Evolutionary conservation across 106 monocot species (phyloP), one percentile per base, ranked within the genome.

Genomic region (Platanthera guangdongensis): DNA sequence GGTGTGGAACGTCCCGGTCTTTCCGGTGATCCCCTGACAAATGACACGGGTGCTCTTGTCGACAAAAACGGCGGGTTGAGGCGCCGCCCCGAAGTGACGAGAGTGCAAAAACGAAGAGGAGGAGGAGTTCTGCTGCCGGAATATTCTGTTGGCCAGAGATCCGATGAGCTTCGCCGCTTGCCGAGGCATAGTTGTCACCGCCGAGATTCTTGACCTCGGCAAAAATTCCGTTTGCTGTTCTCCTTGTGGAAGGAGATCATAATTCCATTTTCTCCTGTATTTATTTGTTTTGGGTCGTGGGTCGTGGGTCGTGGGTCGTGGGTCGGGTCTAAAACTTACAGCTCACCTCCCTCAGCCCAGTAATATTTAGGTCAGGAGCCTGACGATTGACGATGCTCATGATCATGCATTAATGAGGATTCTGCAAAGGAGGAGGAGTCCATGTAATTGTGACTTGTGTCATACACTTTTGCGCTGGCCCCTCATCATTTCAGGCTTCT

Each of bases 1-100:
- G 46, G 97, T 97, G 91, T 97, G 97, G 79, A 97, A 97, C 49
- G 93, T 93, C 49, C 97, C 97, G 80, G 91, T 97, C 89, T 97
- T 97, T 2, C 97, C 97, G 52, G 97, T 97, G 86, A 97, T 94
- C 47, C 97, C 97, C 79, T 97, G 97, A 80, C 97, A 97, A 74
- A 97, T 94, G 54, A 97, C 94, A 48, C 93, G 87, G 21, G 97
- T 97, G 81, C 88, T 97, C 89, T 97, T 91, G 83, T 97, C 97
- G 7, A 94, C 85, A 75, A 97, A 97, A 10, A 97, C 97, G 25
- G 89, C 86, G 21, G 97, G 89, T n/a, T 90, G 78, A n/a, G 95
- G 85, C 46, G 92, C 79, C 4, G 87, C 84, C 22, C 90, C 90
- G 64, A 92, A 90, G 50, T 69, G 59, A 22, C 94, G 94, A 4